Conservation (phyloP, 2,329 filamentous ascomycete genomes). For the Metarhizium album region DNA sequence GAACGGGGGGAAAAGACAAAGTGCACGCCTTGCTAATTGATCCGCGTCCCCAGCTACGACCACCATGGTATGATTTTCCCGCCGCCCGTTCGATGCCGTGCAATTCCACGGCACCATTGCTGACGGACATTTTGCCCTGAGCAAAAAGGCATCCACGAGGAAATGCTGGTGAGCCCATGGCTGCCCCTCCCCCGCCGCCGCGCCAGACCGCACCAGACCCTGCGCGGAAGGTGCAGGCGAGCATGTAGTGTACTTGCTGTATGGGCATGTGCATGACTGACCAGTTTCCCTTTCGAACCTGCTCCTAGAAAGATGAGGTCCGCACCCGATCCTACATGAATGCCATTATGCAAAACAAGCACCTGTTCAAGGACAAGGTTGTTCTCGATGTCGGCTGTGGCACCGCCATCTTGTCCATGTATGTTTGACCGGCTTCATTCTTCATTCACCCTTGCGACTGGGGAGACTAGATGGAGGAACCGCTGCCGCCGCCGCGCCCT, state of each 20-base stretch:
- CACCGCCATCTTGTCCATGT: slow-evolving; percentile 98
- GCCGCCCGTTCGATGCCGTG: background rate
- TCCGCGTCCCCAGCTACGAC: slow-evolving; percentile 62
- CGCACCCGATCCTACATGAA: slow-evolving; percentile 95
- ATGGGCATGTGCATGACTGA: no score
- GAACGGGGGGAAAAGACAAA: no score
- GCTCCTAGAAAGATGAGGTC: slow-evolving; percentile 94
- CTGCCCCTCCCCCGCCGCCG: slow-evolving; percentile 10
- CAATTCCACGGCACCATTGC: background rate
- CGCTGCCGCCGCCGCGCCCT: no score
- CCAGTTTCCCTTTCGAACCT: background rate
- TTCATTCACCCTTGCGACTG: background rate
- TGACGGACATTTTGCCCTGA: background rate
- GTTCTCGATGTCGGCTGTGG: slow-evolving; percentile 97
- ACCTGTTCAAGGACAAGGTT: slow-evolving; percentile 73
- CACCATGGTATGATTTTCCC: slow-evolving; percentile 64
- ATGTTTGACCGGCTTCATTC: slow-evolving; percentile 27
- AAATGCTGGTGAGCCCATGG: slow-evolving; percentile 74
- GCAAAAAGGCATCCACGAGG: slow-evolving; percentile 76
- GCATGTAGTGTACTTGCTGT: background rate
- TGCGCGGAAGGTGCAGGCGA: slow-evolving; percentile 4
- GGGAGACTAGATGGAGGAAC: no score
- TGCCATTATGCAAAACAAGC: slow-evolving; percentile 92
- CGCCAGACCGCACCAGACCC: slow-evolving; percentile 8
- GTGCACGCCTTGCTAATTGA: background rate